Evolutionary conservation across 2,329 filamentous ascomycete species (phyloP).

Genomic region (Calonectria henricotiae): DNA sequence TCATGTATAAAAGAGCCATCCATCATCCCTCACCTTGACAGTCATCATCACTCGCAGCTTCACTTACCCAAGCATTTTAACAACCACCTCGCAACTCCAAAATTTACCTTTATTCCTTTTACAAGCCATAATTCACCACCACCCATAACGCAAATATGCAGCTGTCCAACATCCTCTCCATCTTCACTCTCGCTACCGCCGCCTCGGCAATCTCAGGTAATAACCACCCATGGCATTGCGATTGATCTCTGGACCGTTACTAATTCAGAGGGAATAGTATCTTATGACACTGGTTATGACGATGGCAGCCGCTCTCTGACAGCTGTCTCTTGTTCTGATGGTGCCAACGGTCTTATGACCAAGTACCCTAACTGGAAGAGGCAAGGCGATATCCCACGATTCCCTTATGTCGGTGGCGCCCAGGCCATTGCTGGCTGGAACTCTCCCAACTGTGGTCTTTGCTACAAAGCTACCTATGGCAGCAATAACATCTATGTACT

Average conservation of each 20-base stretch:
- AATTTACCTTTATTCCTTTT: constrained; percentile 10
- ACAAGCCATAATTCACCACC: constrained; percentile 38
- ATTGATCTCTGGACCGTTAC: not conserved
- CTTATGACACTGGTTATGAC: constrained; percentile 83
- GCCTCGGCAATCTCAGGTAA: constrained; percentile 59
- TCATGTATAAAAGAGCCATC: not conserved
- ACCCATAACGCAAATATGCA: constrained; percentile 60
- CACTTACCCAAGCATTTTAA: constrained; percentile 9
- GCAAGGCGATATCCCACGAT: constrained; percentile 67
- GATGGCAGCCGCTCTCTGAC: constrained; percentile 70
- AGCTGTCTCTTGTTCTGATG: constrained; percentile 78
- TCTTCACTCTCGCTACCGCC: constrained; percentile 60
- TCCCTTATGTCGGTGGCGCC: constrained; percentile 72
- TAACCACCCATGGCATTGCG: not conserved
- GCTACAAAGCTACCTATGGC: constrained; percentile 71
- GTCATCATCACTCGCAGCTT: constrained; percentile 16
- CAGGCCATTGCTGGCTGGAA: constrained; percentile 71
- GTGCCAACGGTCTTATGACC: constrained; percentile 76
- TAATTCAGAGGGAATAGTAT: constrained; percentile 65
- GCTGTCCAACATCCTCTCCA: constrained; percentile 60
- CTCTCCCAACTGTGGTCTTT: constrained; percentile 72
- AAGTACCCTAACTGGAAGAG: constrained; percentile 71
- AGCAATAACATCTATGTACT: constrained; percentile 69
- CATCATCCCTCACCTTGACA: not conserved
- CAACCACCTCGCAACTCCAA: constrained; percentile 26